A percentile compares a stretch with the other conserved stretches of the same genome.
Conservation (phyloP, 75 land plant genomes). For the Cryptomeria japonica region DNA sequence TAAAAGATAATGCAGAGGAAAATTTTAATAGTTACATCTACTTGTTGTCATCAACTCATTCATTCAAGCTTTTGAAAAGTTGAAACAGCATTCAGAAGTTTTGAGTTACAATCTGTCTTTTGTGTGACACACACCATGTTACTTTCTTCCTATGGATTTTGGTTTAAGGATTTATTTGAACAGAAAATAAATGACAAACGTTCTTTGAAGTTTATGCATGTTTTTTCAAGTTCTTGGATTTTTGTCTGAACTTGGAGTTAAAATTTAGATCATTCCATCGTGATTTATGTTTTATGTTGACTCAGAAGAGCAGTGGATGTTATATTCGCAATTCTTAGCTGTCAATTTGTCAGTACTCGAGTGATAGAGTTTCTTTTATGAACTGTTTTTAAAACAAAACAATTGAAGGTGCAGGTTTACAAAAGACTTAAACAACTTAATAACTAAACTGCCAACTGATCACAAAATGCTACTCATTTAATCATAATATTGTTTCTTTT, state of each 20-base stretch:
- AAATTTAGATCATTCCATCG: not conserved
- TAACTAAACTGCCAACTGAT: not conserved
- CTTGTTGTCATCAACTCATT: not conserved
- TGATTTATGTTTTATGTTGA: not conserved
- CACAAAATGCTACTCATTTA: too few species aligned
- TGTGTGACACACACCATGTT: not conserved
- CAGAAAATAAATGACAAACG: not conserved
- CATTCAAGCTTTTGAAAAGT: not conserved
- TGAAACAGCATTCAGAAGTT: not conserved
- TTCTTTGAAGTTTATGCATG: not conserved
- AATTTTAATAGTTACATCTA: not conserved
- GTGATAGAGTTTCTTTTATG: not conserved
- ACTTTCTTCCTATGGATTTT: not conserved
- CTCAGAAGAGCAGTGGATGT: not conserved
- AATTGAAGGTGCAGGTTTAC: not conserved
- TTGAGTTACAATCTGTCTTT: not conserved
- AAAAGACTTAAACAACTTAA: not conserved
- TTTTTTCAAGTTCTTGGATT: not conserved
- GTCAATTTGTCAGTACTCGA: not conserved
- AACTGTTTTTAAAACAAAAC: not conserved
- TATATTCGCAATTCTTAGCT: not conserved
- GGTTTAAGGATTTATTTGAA: not conserved
- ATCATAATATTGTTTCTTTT: too few species aligned
- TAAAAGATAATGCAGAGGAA: not conserved
- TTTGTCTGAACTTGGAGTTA: not conserved